phyloP scores from a whole-genome alignment of 2,329 filamentous ascomycete genomes.

The Alternaria panax region DNA sequence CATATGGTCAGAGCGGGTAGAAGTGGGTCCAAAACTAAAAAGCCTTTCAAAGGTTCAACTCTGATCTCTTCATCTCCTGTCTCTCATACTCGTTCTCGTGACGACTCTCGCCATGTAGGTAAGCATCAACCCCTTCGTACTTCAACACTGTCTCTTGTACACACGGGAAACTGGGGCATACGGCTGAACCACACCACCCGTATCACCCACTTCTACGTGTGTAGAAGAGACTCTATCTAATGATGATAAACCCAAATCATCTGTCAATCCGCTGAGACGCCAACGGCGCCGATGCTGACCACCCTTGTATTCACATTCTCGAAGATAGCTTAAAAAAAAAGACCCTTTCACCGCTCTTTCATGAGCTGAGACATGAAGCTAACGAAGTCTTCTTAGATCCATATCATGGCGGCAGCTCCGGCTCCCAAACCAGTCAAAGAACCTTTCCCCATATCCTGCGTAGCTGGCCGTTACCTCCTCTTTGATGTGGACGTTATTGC shows the following conservation, averaged over 20 bases:
- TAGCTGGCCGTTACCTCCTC: constrained; percentile 83
- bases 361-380: constrained; percentile 24
- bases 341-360: constrained; percentile 16
- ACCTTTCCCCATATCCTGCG: constrained; percentile 79
- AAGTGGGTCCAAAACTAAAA: constrained; percentile 9
- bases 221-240: constrained; percentile 13
- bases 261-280: constrained; percentile 83
- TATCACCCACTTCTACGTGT: no score
- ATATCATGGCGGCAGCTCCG: constrained; percentile 42
- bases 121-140: not conserved
- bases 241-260: constrained; percentile 75
- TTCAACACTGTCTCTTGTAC: not conserved
- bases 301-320: constrained; percentile 52
- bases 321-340: no score
- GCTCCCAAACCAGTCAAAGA: constrained; percentile 51
- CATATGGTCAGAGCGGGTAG: not conserved
- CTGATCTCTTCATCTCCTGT: not conserved
- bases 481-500: constrained; percentile 86
- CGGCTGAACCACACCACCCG: no score
- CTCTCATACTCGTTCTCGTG: not conserved
- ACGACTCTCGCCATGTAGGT: not conserved
- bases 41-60: not conserved
- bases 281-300: constrained; percentile 58
- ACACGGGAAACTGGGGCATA: no score
- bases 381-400: constrained; percentile 28